Base-by-base conservation (phyloP, 2,329 filamentous ascomycete species). In the Coleophoma eucalyptorum region DNA sequence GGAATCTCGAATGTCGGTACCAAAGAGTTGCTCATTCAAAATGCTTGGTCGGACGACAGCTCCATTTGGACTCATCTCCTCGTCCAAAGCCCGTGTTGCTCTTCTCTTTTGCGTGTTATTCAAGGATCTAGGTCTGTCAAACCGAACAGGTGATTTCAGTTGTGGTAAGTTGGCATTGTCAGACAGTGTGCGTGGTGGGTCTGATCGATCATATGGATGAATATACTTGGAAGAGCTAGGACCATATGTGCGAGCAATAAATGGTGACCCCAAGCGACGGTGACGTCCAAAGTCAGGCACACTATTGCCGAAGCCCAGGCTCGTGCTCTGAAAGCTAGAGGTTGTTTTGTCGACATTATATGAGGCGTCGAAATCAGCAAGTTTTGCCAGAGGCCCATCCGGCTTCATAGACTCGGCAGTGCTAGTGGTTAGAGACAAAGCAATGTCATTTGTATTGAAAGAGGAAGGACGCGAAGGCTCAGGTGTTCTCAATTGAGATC, bases 341-440 rank as follows among this genome's bases (percentile, higher is more conserved):
- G 10, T 21, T 3, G n/a, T 2, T 20, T 7, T 21, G 26, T 52
- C 55, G 5, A 52, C 15, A 32, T 50, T 48, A 33, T 18, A 20
- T 41, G 54, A n/a, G 34, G 50, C 46, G 19, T 62, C 65, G 3
- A 77, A 77, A 49, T 69, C 69, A n/a, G 79, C 76, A 40, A 86
- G 72, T 57, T 80, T 79, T 2, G 83, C 82, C 49, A 87, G 61
- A 10, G 82, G 80, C 3, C 81, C 83, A 48, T 79, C 70, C 0
- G 77, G 78, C 57, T 85, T 79, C 84, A 87, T 87, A 2, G 77
- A 77, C 40, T 84, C 80, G 2, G 83, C 76, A 1, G 83, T 86
- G 67, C 80, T 84, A 31, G 85, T 69, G 1, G 76, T 74, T 48
- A 87, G 71, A 11, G 84, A 87, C 60, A 86, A 69, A 40, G 77